These are phyloP conservation scores for Neurospora hispaniola DNA, from an alignment of 495 filamentous ascomycete genomes.

Conservation along the genomic window DNA sequence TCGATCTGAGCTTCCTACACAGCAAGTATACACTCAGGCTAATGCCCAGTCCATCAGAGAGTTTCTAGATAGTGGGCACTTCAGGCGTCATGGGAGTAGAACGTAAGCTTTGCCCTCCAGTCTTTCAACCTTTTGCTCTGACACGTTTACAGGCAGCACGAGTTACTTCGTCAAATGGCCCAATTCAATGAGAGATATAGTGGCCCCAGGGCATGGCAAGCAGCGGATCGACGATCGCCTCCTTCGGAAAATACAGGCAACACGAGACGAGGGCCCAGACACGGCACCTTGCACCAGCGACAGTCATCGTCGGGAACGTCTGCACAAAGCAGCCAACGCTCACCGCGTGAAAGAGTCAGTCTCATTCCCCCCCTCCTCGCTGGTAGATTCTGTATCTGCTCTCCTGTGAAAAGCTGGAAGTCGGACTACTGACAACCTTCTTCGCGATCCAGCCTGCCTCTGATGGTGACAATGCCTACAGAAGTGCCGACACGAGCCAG, in stretches of 20 bases:
- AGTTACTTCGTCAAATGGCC: not conserved
- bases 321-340: not conserved
- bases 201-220: slow-evolving; percentile 8
- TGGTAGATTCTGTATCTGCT: not conserved
- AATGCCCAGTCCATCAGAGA: slow-evolving; percentile 9
- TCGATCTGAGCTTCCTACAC: slow-evolving; percentile 44
- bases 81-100: not conserved
- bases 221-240: slow-evolving; percentile 29
- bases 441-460: not conserved
- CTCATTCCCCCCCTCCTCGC: not conserved
- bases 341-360: not conserved
- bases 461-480: not conserved
- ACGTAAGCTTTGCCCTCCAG: not conserved
- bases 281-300: slow-evolving; percentile 16
- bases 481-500: not conserved
- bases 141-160: slow-evolving; percentile 1
- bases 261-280: slow-evolving; percentile 28
- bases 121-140: not conserved
- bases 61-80: slow-evolving; percentile 7
- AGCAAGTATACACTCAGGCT: slow-evolving; percentile 14
- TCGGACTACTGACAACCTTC: not conserved
- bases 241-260: slow-evolving; percentile 24
- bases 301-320: slow-evolving; percentile 6
- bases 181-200: slow-evolving; percentile 4
- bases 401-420: not conserved